Conservation (phyloP, 345 rosid genomes). For the Euphorbia peplus region DNA sequence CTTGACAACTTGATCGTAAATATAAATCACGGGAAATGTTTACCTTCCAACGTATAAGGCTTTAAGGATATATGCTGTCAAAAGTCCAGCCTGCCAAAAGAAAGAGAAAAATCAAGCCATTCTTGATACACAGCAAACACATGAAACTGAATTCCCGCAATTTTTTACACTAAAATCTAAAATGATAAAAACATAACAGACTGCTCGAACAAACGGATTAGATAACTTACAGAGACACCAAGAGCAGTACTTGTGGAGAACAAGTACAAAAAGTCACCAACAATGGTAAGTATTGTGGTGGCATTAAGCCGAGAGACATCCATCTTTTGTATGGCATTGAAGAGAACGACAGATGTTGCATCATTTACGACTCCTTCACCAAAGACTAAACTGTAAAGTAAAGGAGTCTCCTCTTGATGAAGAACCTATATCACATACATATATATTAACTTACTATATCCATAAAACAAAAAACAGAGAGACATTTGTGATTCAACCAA, state of each 20-base stretch:
- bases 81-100: conserved; percentile 60
- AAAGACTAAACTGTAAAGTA: conserved; percentile 80
- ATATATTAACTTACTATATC: background rate
- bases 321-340: conserved; percentile 78
- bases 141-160: too few relatives aligned
- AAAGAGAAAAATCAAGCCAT: conserved; percentile 11
- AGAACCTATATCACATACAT: conserved; percentile 49
- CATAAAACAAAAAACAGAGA: background rate
- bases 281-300: conserved; percentile 35
- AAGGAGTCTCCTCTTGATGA: conserved; percentile 84
- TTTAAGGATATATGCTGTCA: conserved; percentile 66
- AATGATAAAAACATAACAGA: too few relatives aligned
- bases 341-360: conserved; percentile 82
- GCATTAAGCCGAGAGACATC: conserved; percentile 48
- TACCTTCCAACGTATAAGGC: conserved; percentile 67
- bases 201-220: background rate
- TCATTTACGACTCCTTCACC: conserved; percentile 98
- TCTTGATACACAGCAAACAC: background rate
- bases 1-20: too few relatives aligned
- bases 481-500: conserved; percentile 19
- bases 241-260: conserved; percentile 76
- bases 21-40: background rate
- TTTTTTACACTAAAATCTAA: too few relatives aligned
- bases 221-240: conserved; percentile 53
- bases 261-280: conserved; percentile 67